Conservation (phyloP, 2,329 filamentous ascomycete species). For the Cladophialophora chaetospira region DNA sequence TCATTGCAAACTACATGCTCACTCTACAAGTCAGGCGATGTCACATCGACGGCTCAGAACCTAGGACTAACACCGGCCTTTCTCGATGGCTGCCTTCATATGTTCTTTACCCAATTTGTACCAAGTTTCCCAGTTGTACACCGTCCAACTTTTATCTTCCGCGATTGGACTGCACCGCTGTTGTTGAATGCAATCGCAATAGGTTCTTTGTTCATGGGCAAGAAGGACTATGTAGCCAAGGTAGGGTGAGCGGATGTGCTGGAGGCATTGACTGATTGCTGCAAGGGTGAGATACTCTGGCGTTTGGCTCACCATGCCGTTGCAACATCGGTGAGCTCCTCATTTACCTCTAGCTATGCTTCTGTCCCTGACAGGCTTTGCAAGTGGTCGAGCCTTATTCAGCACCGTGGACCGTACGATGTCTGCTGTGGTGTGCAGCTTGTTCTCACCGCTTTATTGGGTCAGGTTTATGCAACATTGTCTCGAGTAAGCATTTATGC, state of each 20-base stretch:
- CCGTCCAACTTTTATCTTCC: constrained; percentile 48
- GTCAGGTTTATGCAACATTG: constrained; percentile 49
- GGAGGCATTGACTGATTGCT: neutral
- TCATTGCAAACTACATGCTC: neutral
- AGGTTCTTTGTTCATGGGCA: constrained; percentile 49
- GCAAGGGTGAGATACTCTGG: constrained; percentile 48
- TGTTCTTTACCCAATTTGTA: constrained; percentile 51
- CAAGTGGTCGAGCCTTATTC: constrained; percentile 48
- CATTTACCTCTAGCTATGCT: neutral
- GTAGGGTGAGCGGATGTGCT: neutral
- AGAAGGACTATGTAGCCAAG: constrained; percentile 45
- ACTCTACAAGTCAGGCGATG: constrained; percentile 42
- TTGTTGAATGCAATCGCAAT: constrained; percentile 50
- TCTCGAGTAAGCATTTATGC: constrained; percentile 36
- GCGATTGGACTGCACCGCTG: constrained; percentile 48
- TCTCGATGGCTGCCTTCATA: constrained; percentile 50
- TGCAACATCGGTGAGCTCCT: constrained; percentile 41
- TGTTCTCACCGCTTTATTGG: constrained; percentile 47
- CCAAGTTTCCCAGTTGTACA: constrained; percentile 50
- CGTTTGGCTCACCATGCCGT: constrained; percentile 50
- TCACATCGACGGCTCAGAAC: constrained; percentile 48
- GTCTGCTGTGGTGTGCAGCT: constrained; percentile 47
- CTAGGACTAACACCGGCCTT: constrained; percentile 50
- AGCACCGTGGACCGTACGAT: constrained; percentile 47
- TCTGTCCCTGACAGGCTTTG: neutral